Conservation (phyloP, 805 yeast species). For the Teunomyces funiuensis region DNA sequence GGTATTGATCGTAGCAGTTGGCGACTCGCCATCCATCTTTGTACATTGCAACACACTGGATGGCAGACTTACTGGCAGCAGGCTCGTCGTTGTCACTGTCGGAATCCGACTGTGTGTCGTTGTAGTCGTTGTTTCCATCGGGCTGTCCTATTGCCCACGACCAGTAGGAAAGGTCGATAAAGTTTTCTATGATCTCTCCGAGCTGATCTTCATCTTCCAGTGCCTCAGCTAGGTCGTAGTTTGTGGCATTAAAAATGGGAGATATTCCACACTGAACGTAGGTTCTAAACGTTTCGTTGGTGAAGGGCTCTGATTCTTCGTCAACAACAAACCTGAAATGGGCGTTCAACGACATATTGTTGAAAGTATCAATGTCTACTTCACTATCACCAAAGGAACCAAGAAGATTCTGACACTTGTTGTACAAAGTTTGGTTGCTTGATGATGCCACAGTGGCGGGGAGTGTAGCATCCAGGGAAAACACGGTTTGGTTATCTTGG, state of each 20-base stretch:
- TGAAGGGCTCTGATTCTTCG: slow-evolving; percentile 33
- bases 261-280: slow-evolving; percentile 60
- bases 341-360: slow-evolving; percentile 14
- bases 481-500: slow-evolving; percentile 21
- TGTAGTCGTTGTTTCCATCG: neutral
- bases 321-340: slow-evolving; percentile 38
- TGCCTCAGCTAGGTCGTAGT: slow-evolving; percentile 7
- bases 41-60: slow-evolving; percentile 42
- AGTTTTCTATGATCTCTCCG: slow-evolving; percentile 22
- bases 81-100: neutral
- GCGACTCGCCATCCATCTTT: slow-evolving; percentile 60
- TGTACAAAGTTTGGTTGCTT: slow-evolving; percentile 3
- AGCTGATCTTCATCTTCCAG: slow-evolving; percentile 16
- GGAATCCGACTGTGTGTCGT: slow-evolving; percentile 1
- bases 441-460: slow-evolving; percentile 4
- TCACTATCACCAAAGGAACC: neutral
- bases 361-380: slow-evolving; percentile 7
- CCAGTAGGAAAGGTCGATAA: slow-evolving; percentile 52
- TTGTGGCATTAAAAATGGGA: slow-evolving; percentile 55
- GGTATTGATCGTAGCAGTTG: slow-evolving; percentile 59
- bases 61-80: slow-evolving; percentile 21
- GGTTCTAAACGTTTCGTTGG: slow-evolving; percentile 33
- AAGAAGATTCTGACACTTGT: neutral
- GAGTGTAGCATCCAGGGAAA: slow-evolving; percentile 7
- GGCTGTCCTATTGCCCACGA: slow-evolving; percentile 73